Evolutionary conservation across 1,284 basidiomycete species (phyloP), one percentile per base, ranked within the genome.

Genomic region (Stereum hirsutum): DNA sequence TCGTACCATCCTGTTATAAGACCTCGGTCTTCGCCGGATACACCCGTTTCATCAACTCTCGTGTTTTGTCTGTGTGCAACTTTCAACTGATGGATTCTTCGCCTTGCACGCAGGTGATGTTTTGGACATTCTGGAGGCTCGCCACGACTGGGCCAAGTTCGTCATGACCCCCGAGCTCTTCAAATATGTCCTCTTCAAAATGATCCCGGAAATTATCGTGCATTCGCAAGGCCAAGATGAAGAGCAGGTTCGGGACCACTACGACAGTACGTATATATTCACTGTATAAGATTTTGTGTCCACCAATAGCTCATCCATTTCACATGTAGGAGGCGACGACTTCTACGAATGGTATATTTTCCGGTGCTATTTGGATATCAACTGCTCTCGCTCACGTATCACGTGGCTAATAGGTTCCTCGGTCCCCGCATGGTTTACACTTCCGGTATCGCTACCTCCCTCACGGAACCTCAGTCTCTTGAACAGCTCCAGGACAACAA

Each of bases 401-500:
- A n/a, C n/a, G n/a, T n/a, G n/a, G n/a, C n/a, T n/a, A n/a, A n/a
- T n/a, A 83, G 81, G 86, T 96, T 95, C 79, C 75, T 96, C 42
- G 92, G 92, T 8, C 89, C 90, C 4, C 87, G 92, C 50, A 96
- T 96, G 92, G 81, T 99, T 58, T 99, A 99, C 67, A 99, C 95
- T 6, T 91, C 88, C 14, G 95, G 95, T 51, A 75, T 99, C 47
- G 79, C 98, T 49, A 70, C 73, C 24, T 83, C 89, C 61, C 68
- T 88, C 43, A 77, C 78, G 33, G 73, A 85, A 54, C 51, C 51
- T 6, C 89, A 98, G 65, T 84, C 90, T 12, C 78, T 99, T 44
- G 96, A 99, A 62, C 78, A 95, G 57, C 78, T 99, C 30, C 96
- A 99, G 71, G 95, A 99, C 67, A 99, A 99, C 78, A 99, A 99